These are phyloP conservation scores for Withania somnifera DNA, from an alignment of 305 asterid species.

Conservation along the genomic window DNA sequence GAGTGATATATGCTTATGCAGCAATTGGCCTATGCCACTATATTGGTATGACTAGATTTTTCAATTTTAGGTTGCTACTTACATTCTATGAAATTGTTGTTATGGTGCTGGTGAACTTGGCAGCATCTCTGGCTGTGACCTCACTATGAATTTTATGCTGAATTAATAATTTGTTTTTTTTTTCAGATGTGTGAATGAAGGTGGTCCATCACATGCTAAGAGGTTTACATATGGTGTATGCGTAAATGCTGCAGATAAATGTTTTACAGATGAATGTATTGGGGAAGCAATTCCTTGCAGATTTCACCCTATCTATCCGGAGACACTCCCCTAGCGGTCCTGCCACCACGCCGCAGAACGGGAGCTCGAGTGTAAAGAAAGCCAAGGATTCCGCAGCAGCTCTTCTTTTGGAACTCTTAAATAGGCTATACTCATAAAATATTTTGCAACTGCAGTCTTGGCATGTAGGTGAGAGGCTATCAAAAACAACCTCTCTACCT, in stretches of 20 bases:
- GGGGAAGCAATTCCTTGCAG: slow-evolving; percentile 99
- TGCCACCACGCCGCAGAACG: too few relatives aligned
- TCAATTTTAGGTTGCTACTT: neutral
- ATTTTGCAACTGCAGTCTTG: neutral
- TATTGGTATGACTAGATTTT: slow-evolving; percentile 43
- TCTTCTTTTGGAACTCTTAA: slow-evolving; percentile 73
- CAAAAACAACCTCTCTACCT: too few relatives aligned
- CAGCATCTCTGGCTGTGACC: too few relatives aligned
- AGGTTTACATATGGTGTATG: slow-evolving; percentile 85
- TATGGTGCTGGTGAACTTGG: neutral
- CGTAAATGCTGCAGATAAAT: slow-evolving; percentile 76
- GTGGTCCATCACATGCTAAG: slow-evolving; percentile 98
- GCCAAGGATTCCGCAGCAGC: slow-evolving; percentile 96
- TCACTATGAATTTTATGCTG: neutral
- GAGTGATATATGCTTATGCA: slow-evolving; percentile 84
- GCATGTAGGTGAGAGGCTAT: too few relatives aligned
- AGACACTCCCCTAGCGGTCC: too few relatives aligned
- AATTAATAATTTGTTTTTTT: slow-evolving; percentile 1
- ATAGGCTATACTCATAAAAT: slow-evolving; percentile 44
- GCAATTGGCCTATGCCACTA: slow-evolving; percentile 97
- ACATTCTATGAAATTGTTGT: neutral
- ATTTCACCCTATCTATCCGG: too few relatives aligned
- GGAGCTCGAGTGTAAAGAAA: slow-evolving; percentile 96
- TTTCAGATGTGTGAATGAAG: slow-evolving; percentile 68
- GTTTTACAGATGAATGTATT: slow-evolving; percentile 91